Conservation (phyloP, 169 alveolate genomes). For the Plasmodium berghei region DNA sequence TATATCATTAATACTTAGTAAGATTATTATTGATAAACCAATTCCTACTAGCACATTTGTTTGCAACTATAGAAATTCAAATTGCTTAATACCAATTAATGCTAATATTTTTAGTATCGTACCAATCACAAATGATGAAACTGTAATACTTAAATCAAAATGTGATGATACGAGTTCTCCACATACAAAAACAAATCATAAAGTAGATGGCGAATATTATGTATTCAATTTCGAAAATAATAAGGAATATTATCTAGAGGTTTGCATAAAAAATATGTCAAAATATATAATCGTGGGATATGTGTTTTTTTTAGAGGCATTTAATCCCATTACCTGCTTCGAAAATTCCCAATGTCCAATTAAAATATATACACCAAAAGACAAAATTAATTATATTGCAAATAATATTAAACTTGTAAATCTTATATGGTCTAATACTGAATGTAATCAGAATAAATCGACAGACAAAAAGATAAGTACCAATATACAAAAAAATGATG, state of each 20-base stretch:
- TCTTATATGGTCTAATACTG: slow-evolving; percentile 23
- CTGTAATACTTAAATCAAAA: slow-evolving; percentile 43
- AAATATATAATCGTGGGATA: slow-evolving; percentile 35
- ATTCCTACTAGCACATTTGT: slow-evolving; percentile 19
- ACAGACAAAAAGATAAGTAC: background rate
- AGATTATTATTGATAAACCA: slow-evolving; percentile 21
- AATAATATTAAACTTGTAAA: slow-evolving; percentile 21
- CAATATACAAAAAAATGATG: slow-evolving; percentile 18
- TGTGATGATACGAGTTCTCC: slow-evolving; percentile 17
- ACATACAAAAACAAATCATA: slow-evolving; percentile 10
- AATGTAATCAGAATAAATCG: slow-evolving; percentile 9
- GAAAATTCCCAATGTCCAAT: slow-evolving; percentile 30
- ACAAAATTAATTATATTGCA: slow-evolving; percentile 12
- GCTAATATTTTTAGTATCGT: slow-evolving; percentile 12
- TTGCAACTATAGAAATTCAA: slow-evolving; percentile 31
- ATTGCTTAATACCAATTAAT: slow-evolving; percentile 27
- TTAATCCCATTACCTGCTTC: slow-evolving; percentile 45
- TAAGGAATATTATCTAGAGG: slow-evolving; percentile 14
- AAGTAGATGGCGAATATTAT: slow-evolving; percentile 25
- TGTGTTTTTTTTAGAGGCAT: slow-evolving; percentile 31
- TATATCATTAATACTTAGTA: slow-evolving; percentile 20
- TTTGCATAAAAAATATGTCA: slow-evolving; percentile 29
- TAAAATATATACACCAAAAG: slow-evolving; percentile 15
- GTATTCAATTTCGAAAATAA: slow-evolving; percentile 30
- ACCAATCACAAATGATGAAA: slow-evolving; percentile 18